phyloP scores from a whole-genome alignment of 345 rosid species.

The Eucalyptus polybractea region DNA sequence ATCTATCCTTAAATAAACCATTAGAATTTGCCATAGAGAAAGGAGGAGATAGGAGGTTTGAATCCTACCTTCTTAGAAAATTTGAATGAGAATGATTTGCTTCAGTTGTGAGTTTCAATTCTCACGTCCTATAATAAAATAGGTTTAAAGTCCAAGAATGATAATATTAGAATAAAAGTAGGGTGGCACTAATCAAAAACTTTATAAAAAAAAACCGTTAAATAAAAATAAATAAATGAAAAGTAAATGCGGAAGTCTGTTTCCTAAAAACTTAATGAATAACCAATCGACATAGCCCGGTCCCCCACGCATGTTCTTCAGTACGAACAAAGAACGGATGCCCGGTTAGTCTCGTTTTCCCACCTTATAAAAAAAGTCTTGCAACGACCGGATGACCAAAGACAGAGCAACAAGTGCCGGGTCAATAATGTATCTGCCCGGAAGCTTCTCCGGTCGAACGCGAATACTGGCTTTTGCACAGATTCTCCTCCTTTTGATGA shows the following conservation, averaged over 20 bases:
- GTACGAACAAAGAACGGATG: background rate
- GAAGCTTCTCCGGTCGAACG: background rate
- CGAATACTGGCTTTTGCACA: background rate
- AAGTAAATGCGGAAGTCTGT: background rate
- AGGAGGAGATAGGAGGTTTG: rapidly evolving
- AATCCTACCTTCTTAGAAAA: rapidly evolving
- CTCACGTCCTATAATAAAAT: rapidly evolving
- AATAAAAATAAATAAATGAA: background rate
- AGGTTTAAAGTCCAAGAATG: too few species aligned
- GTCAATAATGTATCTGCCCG: background rate
- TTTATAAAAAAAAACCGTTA: too few species aligned
- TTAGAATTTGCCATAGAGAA: rapidly evolving
- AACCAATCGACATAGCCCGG: background rate
- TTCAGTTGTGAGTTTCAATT: rapidly evolving
- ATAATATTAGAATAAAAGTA: too few species aligned
- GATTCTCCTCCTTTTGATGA: background rate
- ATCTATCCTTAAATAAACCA: too few species aligned
- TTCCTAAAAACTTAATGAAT: rapidly evolving
- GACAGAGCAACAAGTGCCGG: background rate
- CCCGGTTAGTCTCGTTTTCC: background rate
- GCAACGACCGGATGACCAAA: background rate
- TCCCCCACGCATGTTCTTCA: background rate
- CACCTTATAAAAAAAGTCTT: background rate
- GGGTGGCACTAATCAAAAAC: too few species aligned
- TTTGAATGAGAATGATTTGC: rapidly evolving